Evolutionary conservation across 2,329 filamentous ascomycete species (phyloP).

Genomic region (Phyllosticta capitalensis): DNA sequence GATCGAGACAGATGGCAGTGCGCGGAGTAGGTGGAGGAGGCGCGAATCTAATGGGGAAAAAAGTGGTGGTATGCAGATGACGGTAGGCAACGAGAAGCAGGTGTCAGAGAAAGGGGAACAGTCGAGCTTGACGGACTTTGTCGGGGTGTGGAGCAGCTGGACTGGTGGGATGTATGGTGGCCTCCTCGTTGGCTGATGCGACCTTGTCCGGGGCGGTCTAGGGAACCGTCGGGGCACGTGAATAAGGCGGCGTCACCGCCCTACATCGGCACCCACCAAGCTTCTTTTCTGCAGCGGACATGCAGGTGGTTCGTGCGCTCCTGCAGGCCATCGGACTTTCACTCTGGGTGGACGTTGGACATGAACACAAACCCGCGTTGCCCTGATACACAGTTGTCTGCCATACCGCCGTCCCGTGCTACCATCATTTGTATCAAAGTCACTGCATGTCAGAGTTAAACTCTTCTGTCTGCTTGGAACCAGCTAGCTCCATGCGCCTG

Average conservation of each 20-base stretch:
- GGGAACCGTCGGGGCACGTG: not conserved
- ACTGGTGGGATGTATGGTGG: conserved; percentile 9
- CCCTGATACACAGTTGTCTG: too few species aligned
- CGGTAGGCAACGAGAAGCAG: not conserved
- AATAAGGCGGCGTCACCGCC: conserved; percentile 10
- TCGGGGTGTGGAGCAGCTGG: conserved; percentile 12
- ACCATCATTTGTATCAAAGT: too few species aligned
- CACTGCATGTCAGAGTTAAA: too few species aligned
- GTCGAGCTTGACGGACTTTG: conserved; percentile 12
- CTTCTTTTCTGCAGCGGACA: not conserved
- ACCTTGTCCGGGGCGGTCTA: conserved; percentile 1
- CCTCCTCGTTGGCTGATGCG: conserved; percentile 12
- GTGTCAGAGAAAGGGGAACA: conserved; percentile 16
- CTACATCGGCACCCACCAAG: conserved; percentile 12
- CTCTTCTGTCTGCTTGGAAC: not conserved
- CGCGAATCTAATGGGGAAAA: not conserved
- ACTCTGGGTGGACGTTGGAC: too few species aligned
- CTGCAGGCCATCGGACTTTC: too few species aligned
- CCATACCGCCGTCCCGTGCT: too few species aligned
- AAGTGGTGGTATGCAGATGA: not conserved
- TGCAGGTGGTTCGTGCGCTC: not conserved
- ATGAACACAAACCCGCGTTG: too few species aligned
- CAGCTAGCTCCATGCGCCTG: not conserved
- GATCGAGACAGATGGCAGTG: conserved; percentile 1
- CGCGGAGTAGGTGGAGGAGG: not conserved